These are phyloP conservation scores for Xylariaceae sp. DNA, from an alignment of 2,329 filamentous ascomycete species.

Conservation along the genomic window DNA sequence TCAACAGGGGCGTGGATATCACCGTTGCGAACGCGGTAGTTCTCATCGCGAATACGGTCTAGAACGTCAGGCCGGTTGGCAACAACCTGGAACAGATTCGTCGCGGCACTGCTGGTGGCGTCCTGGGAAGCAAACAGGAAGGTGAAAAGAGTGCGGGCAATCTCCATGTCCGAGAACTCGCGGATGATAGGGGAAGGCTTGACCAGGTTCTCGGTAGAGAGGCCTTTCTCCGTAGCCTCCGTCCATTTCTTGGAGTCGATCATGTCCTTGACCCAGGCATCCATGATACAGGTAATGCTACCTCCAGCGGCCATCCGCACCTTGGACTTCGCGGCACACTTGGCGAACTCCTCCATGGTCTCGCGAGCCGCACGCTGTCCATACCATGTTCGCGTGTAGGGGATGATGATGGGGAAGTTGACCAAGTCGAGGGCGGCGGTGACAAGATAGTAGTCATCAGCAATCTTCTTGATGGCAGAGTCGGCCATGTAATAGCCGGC, in stretches of 20 bases:
- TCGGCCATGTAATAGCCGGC: slow-evolving; percentile 93
- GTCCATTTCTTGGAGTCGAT: slow-evolving; percentile 78
- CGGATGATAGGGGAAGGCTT: slow-evolving; percentile 81
- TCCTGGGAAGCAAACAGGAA: slow-evolving; percentile 98
- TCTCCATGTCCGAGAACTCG: slow-evolving; percentile 85
- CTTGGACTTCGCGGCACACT: slow-evolving; percentile 90
- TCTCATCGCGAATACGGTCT: slow-evolving; percentile 87
- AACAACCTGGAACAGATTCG: slow-evolving; percentile 92
- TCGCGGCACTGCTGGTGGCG: slow-evolving; percentile 86
- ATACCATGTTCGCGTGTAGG: slow-evolving; percentile 94
- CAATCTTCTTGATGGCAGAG: slow-evolving; percentile 85
- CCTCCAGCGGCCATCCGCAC: slow-evolving; percentile 85
- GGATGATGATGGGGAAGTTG: slow-evolving; percentile 95
- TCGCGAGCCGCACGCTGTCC: slow-evolving; percentile 93
- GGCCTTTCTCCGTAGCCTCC: slow-evolving; percentile 68
- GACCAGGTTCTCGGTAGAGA: slow-evolving; percentile 60
- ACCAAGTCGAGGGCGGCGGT: slow-evolving; percentile 93
- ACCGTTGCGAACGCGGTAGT: slow-evolving; percentile 68
- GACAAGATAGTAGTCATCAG: slow-evolving; percentile 94
- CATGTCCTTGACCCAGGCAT: slow-evolving; percentile 88
- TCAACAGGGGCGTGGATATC: slow-evolving; percentile 64
- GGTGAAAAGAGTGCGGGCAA: slow-evolving; percentile 88
- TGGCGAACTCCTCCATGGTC: slow-evolving; percentile 82
- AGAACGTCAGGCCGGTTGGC: slow-evolving; percentile 91
- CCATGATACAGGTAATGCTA: slow-evolving; percentile 86